These are phyloP conservation scores for Cutaneotrichosporon sp. DNA, from an alignment of 1,284 basidiomycete genomes.

Conservation along the genomic window DNA sequence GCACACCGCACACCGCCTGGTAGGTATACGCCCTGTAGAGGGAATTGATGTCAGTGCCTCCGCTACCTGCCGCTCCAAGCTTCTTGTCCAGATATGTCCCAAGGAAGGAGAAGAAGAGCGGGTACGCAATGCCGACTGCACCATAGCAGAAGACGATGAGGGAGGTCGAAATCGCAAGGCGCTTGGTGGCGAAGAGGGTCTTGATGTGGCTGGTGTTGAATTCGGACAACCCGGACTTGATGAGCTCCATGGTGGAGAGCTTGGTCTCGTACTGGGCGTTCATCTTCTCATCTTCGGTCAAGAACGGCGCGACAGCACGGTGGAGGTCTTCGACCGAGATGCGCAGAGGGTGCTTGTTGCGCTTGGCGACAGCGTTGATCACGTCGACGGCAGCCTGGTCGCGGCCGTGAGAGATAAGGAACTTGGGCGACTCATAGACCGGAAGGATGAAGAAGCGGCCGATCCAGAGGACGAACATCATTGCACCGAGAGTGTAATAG, in stretches of 20 bases:
- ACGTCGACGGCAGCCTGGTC: slow-evolving; percentile 62
- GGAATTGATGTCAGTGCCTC: slow-evolving; percentile 31
- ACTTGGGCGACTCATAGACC: slow-evolving; percentile 65
- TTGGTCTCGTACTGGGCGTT: slow-evolving; percentile 28
- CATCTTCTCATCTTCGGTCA: slow-evolving; percentile 28
- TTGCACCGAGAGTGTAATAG: slow-evolving; percentile 57
- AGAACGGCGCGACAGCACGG: slow-evolving; percentile 44
- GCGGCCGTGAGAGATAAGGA: slow-evolving; percentile 59
- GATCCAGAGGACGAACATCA: slow-evolving; percentile 55
- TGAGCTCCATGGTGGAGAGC: slow-evolving; percentile 39
- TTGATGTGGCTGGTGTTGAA: slow-evolving; percentile 58
- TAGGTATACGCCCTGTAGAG: slow-evolving; percentile 59
- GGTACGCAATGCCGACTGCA: slow-evolving; percentile 62
- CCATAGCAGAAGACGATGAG: slow-evolving; percentile 62
- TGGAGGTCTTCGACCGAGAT: slow-evolving; percentile 57
- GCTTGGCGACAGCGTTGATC: slow-evolving; percentile 55
- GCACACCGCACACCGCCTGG: slow-evolving; percentile 58
- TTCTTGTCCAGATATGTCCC: slow-evolving; percentile 57
- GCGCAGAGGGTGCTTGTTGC: slow-evolving; percentile 58
- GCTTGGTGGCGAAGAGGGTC: slow-evolving; percentile 59
- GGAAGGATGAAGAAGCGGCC: slow-evolving; percentile 49
- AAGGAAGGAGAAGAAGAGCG: slow-evolving; percentile 56
- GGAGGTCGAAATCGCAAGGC: slow-evolving; percentile 59
- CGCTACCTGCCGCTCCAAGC: slow-evolving; percentile 17
- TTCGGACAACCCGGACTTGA: slow-evolving; percentile 55